These are phyloP conservation scores for Tulasnella sp. DNA, from an alignment of 768 basidiomycete genomes.

Conservation along the genomic window DNA sequence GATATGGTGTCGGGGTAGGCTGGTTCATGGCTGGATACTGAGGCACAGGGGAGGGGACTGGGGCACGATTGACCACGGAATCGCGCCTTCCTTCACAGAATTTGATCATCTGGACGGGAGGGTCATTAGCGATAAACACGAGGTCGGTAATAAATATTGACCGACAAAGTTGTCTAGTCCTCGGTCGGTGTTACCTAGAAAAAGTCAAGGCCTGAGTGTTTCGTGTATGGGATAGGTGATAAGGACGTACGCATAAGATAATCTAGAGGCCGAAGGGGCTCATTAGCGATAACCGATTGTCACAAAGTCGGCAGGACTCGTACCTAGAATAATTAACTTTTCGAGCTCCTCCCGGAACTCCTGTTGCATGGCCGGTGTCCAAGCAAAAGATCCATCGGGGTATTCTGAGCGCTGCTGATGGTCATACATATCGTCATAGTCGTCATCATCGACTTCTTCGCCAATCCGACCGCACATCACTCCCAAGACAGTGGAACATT, in stretches of 20 bases:
- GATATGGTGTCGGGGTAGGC: conserved; percentile 26
- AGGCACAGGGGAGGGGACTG: conserved; percentile 53
- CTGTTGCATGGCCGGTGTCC: conserved; percentile 69
- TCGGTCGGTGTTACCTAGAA: conserved; percentile 52
- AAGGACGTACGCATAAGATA: conserved; percentile 72
- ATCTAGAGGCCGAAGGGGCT: conserved; percentile 38
- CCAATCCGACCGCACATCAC: conserved; percentile 83
- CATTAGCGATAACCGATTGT: neutral
- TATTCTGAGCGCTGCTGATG: conserved; percentile 4
- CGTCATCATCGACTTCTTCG: conserved; percentile 61
- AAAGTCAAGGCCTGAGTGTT: neutral
- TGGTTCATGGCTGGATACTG: conserved; percentile 39
- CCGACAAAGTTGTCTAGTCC: conserved; percentile 67
- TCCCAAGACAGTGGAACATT: conserved; percentile 57
- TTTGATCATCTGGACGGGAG: conserved; percentile 59
- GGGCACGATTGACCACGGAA: conserved; percentile 67
- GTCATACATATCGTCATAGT: conserved; percentile 65
- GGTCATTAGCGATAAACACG: neutral
- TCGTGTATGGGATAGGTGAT: neutral
- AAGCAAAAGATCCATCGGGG: conserved; percentile 50
- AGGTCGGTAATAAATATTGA: neutral
- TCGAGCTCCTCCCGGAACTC: conserved; percentile 84
- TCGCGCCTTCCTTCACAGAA: conserved; percentile 77
- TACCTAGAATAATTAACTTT: conserved; percentile 84
- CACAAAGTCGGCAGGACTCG: conserved; percentile 11